Evolutionary conservation across 75 land plant genomes (phyloP).

Genomic region (Larix kaempferi): DNA sequence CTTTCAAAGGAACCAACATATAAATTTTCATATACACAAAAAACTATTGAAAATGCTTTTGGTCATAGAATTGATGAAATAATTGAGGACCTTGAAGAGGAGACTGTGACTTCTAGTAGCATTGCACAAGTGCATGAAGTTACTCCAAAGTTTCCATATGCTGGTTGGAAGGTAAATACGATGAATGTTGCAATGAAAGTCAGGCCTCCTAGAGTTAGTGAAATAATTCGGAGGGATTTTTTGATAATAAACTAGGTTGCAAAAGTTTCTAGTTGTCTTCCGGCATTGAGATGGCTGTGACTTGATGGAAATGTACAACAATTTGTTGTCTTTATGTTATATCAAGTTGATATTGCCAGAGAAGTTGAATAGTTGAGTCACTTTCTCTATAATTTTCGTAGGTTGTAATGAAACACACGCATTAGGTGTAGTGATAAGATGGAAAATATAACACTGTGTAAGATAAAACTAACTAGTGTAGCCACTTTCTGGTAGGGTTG

Average conservation of each 20-base stretch:
- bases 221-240: no score
- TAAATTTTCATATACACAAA: no score
- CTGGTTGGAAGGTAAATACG: conserved; percentile 47
- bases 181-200: conserved; percentile 56
- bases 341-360: conserved; percentile 85
- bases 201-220: no score
- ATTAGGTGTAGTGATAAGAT: no score
- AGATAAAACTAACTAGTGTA: no score
- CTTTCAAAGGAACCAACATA: no score
- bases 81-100: conserved; percentile 79
- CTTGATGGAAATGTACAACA: no score
- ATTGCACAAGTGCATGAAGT: conserved; percentile 83
- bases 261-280: conserved; percentile 45
- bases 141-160: conserved; percentile 39
- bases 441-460: no score
- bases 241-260: conserved; percentile 73
- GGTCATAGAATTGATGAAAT: no score
- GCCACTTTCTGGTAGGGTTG: no score
- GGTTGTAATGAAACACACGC: no score
- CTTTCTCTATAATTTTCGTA: conserved; percentile 77
- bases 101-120: conserved; percentile 87
- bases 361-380: conserved; percentile 88
- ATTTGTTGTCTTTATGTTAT: conserved; percentile 83
- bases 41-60: no score
- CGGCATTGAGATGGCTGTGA: conserved; percentile 61